phyloP scores from a whole-genome alignment of 2,329 filamentous ascomycete genomes.

The Xylaria sp. region DNA sequence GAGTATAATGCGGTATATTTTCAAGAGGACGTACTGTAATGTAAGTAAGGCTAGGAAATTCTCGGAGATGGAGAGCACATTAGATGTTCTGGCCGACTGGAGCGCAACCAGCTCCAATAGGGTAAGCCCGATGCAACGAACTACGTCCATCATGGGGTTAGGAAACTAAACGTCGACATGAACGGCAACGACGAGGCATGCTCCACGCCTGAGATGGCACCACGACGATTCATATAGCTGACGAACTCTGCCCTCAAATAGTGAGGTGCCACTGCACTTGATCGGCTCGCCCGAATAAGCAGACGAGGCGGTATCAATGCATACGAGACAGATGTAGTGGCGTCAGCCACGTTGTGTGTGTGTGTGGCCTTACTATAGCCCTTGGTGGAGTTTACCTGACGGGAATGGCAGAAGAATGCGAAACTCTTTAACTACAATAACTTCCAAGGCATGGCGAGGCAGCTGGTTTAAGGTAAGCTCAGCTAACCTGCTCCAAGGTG shows the following conservation, averaged over 20 bases:
- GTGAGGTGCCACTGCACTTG: background rate
- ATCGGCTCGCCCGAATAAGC: background rate
- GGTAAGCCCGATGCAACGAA: conserved; percentile 16
- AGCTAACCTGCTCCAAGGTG: too few species aligned
- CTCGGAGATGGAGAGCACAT: background rate
- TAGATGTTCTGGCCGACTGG: background rate
- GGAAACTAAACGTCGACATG: background rate
- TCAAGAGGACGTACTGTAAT: conserved; percentile 29
- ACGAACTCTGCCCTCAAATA: background rate
- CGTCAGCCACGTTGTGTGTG: background rate
- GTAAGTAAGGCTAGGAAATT: conserved; percentile 7
- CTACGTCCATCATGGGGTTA: conserved; percentile 22
- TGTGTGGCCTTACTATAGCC: background rate
- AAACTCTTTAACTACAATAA: too few species aligned
- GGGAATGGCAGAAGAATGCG: background rate
- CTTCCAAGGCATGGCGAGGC: background rate
- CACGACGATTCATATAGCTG: background rate
- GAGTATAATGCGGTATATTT: conserved; percentile 42
- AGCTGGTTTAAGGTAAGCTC: too few species aligned
- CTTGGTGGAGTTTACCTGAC: too few species aligned
- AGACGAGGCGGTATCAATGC: background rate
- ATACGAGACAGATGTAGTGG: background rate
- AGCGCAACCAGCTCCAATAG: conserved; percentile 14
- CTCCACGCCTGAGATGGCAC: background rate
- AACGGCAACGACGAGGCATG: background rate